Base-by-base conservation (phyloP, 305 asterid species). In the Caryopteris hybrid region DNA sequence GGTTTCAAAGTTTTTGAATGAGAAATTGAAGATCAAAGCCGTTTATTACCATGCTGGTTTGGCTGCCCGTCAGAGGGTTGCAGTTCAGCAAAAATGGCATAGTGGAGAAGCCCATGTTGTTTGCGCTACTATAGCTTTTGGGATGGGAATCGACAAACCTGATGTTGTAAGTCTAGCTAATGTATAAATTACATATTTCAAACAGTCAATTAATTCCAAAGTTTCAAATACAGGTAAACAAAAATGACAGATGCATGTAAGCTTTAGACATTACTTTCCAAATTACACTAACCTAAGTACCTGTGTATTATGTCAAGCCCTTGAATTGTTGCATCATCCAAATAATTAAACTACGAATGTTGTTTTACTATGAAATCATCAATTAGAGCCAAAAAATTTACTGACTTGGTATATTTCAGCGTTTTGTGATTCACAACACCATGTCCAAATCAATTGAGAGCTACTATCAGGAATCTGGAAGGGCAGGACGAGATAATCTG, bases 121-220 rank as follows among this genome's bases (percentile, higher is more conserved):
- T 64, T 90, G 99, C 71, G 99, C 99, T 42, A 93, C 99, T 61
- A 90, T 93, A 79, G 99, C 99, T 83, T 93, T 93, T 66, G 99
- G 99, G 71, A 93, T 93, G 99, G 97, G 97, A 76, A 93, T 93
- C 34, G 99, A 93, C 81, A 93, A 93, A 80, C 88, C 99, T 66
- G 99, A 93, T 79, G 99, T 93, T 58, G 99, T 93, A 67, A 90
- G 99, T 86, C 64, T 39, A 66, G 16, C 41, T 64, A 41, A 61
- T 58, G 46, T 64, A 13, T 54, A 8, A 41, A 60, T 67, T 38
- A 22, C 45, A 20, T 61, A 68, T 20, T 11, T 74, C 42, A 14
- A 27, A 31, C 4, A 33, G 23, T 22, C 11, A 36, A 34, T 41
- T 36, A 6, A 34, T 36, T 17, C 23, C 17, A 48, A 52, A 7